These are phyloP conservation scores for Penicillium sp. DNA, from an alignment of 2,329 filamentous ascomycete genomes.

Conservation along the genomic window DNA sequence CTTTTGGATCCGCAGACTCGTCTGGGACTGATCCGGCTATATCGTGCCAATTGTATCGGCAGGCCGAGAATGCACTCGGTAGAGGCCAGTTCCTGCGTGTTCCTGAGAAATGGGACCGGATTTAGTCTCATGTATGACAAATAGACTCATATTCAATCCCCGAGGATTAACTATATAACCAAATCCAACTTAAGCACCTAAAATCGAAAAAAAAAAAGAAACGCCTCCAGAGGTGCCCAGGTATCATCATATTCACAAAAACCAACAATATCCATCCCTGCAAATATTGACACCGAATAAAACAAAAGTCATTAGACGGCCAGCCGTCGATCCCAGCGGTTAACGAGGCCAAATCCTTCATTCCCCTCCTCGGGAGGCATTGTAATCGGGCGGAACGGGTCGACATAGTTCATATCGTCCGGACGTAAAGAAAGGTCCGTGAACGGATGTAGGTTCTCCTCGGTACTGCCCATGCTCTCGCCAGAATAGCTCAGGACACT, in stretches of 20 bases:
- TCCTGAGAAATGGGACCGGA: neutral
- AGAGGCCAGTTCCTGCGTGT: neutral
- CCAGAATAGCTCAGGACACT: conserved; percentile 59
- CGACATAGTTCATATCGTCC: conserved; percentile 30
- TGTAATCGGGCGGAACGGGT: conserved; percentile 37
- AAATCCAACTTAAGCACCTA: neutral
- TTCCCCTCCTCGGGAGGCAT: conserved; percentile 35
- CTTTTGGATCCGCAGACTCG: too few species aligned
- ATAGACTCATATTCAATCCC: too few species aligned
- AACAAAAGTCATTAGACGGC: conserved; percentile 21
- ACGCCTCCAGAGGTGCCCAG: conserved; percentile 5
- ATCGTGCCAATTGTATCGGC: neutral
- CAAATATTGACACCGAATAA: neutral
- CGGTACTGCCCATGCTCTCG: conserved; percentile 55
- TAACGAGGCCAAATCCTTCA: conserved; percentile 30
- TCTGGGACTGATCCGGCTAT: too few species aligned
- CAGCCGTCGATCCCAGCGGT: conserved; percentile 35
- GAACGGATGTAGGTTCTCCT: conserved; percentile 36
- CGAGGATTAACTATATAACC: neutral
- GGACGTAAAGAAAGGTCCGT: conserved; percentile 22
- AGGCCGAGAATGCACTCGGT: neutral
- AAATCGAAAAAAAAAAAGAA: neutral
- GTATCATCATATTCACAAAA: conserved; percentile 11
- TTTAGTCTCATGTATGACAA: neutral
- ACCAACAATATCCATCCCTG: neutral